These are phyloP conservation scores for Astraeus odoratus DNA, from an alignment of 768 basidiomycete genomes.

Conservation along the genomic window DNA sequence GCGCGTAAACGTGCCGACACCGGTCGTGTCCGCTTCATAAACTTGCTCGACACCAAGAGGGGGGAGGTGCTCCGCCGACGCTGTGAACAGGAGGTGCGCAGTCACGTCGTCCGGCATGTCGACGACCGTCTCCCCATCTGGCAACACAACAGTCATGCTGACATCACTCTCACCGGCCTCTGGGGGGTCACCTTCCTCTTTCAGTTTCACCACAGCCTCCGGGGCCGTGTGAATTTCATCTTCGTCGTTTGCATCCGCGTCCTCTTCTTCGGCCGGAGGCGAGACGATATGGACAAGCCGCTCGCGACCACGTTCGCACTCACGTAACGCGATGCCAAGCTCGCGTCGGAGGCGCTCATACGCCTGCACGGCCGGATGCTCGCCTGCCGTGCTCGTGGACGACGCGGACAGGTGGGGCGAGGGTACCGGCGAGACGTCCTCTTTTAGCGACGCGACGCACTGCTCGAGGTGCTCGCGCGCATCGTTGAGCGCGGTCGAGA, in stretches of 20 bases:
- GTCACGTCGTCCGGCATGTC: slow-evolving; percentile 50
- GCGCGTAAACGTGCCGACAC: slow-evolving; percentile 34
- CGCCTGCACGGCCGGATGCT: slow-evolving; percentile 52
- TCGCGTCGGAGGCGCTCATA: slow-evolving; percentile 74
- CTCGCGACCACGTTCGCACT: slow-evolving; percentile 75
- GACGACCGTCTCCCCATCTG: slow-evolving; percentile 21
- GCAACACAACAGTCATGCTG: slow-evolving; percentile 6
- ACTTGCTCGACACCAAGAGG: slow-evolving; percentile 72
- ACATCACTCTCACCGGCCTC: slow-evolving; percentile 2
- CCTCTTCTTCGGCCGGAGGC: slow-evolving; percentile 37
- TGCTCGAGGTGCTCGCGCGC: slow-evolving; percentile 60
- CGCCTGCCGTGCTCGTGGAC: slow-evolving; percentile 12
- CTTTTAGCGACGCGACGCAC: slow-evolving; percentile 53
- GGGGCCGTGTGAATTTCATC: no score
- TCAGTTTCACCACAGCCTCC: neutral
- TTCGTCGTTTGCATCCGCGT: slow-evolving; percentile 29
- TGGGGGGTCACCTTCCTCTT: neutral
- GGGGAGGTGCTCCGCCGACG: slow-evolving; percentile 50
- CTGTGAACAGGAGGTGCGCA: slow-evolving; percentile 44
- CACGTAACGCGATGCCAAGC: slow-evolving; percentile 69
- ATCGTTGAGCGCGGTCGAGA: slow-evolving; percentile 61
- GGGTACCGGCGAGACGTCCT: slow-evolving; percentile 23
- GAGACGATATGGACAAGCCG: slow-evolving; percentile 51
- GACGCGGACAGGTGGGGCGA: slow-evolving; percentile 17
- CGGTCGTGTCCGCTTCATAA: slow-evolving; percentile 59